Evolutionary conservation across 2,329 filamentous ascomycete species (phyloP).

Genomic region (Falciphora oryzae): DNA sequence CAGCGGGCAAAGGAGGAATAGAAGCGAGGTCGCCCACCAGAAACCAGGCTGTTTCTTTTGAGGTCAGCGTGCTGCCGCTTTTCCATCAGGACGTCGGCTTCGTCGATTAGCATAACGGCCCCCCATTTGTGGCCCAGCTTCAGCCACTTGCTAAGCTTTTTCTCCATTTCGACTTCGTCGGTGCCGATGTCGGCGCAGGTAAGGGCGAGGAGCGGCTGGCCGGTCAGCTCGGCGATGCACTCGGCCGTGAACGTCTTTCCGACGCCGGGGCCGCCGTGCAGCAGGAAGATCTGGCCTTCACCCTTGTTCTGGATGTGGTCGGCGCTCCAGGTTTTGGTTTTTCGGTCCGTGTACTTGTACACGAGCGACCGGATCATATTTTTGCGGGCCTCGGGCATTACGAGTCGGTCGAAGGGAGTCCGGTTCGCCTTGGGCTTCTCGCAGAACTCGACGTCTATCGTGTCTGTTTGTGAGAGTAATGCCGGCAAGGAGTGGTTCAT

Average conservation of each 20-base stretch:
- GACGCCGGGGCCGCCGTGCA: constrained; percentile 21
- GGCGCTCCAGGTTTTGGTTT: constrained; percentile 13
- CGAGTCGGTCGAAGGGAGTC: constrained; percentile 12
- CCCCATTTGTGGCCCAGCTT: constrained; percentile 15
- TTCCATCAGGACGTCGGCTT: constrained; percentile 24
- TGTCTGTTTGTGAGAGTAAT: background rate
- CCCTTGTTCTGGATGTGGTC: constrained; percentile 21
- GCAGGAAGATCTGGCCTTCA: constrained; percentile 19
- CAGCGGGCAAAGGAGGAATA: background rate
- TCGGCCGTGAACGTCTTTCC: constrained; percentile 9
- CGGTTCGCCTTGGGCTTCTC: constrained; percentile 9
- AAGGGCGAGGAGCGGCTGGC: constrained; percentile 18
- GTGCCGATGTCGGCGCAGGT: constrained; percentile 18
- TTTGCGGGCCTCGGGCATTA: constrained; percentile 14
- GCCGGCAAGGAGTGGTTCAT: too few species aligned
- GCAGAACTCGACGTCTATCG: constrained; percentile 9
- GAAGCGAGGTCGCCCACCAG: constrained; percentile 9
- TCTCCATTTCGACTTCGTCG: constrained; percentile 13
- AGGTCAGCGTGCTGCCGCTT: constrained; percentile 16
- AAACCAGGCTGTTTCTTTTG: constrained; percentile 21
- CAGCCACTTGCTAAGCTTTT: constrained; percentile 13
- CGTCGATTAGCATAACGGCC: constrained; percentile 18
- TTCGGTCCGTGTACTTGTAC: constrained; percentile 8
- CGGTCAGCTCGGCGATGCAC: constrained; percentile 18
- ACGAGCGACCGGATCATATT: constrained; percentile 16